phyloP scores from a whole-genome alignment of 176 grass and related monocot genomes.

The Secale cereale region DNA sequence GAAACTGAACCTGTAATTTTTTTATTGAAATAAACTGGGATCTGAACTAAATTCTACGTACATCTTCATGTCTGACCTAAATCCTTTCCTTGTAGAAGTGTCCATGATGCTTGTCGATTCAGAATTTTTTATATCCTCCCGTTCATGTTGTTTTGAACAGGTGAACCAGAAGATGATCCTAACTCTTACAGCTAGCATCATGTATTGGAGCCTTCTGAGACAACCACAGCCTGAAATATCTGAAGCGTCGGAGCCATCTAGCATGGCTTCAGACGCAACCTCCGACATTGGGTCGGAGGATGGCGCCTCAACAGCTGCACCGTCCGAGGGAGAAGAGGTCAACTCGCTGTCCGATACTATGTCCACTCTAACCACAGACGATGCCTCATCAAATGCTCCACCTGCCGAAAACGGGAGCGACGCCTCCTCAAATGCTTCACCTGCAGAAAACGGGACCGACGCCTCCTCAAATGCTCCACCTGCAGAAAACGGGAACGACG shows the following conservation, averaged over 20 bases:
- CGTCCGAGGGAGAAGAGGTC: conserved; percentile 73
- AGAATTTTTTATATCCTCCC: background rate
- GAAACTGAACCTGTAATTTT: background rate
- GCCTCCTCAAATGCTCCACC: conserved; percentile 34
- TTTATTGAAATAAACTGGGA: background rate
- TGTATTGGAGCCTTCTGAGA: conserved; percentile 88
- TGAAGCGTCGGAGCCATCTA: conserved; percentile 52
- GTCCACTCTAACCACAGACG: conserved; percentile 47
- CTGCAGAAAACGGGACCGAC: conserved; percentile 52
- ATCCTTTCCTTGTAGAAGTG: background rate
- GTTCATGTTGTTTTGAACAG: conserved; percentile 43
- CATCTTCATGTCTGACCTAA: background rate
- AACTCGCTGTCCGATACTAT: conserved; percentile 46
- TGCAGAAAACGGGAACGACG: conserved; percentile 48
- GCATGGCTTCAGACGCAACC: conserved; percentile 55
- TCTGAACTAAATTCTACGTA: background rate
- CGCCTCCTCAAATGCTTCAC: conserved; percentile 35
- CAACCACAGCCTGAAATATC: conserved; percentile 43
- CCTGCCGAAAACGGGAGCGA: conserved; percentile 50
- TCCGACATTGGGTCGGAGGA: conserved; percentile 77
- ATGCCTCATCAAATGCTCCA: conserved; percentile 47
- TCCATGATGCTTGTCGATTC: background rate
- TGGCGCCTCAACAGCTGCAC: conserved; percentile 48
- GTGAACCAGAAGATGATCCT: conserved; percentile 99
- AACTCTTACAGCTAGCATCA: conserved; percentile 90